A percentile compares a stretch with the other conserved stretches of the same genome.
Evolutionary conservation across 1,284 basidiomycete species (phyloP).

Genomic region (Irpex sp.): DNA sequence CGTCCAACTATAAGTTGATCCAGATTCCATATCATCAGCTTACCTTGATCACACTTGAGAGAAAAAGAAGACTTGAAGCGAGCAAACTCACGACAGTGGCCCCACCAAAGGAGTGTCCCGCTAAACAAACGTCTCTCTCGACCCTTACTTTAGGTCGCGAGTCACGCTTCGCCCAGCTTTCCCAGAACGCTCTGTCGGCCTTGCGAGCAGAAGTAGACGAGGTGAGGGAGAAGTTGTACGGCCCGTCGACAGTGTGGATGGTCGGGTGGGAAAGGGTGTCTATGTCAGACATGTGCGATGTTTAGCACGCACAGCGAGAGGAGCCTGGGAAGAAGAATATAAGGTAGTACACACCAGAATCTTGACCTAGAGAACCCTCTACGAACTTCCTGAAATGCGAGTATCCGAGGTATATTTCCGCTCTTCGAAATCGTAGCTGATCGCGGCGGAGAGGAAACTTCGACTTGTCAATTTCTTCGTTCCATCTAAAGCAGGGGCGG

Average conservation of each 20-base stretch:
- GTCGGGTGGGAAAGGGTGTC: neutral
- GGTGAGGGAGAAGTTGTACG: constrained; percentile 10
- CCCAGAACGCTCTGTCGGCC: constrained; percentile 15
- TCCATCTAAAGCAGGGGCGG: constrained; percentile 3
- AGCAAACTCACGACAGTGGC: constrained; percentile 55
- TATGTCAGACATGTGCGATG: neutral
- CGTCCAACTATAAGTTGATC: constrained; percentile 37
- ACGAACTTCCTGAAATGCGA: constrained; percentile 17
- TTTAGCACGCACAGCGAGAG: neutral
- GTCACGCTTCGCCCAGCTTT: constrained; percentile 14
- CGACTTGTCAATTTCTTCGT: constrained; percentile 3
- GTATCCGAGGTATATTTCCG: constrained; percentile 62
- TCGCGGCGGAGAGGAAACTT: constrained; percentile 37
- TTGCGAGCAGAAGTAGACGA: constrained; percentile 1
- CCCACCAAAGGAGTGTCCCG: constrained; percentile 77
- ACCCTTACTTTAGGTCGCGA: constrained; percentile 27
- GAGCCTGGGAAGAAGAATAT: neutral
- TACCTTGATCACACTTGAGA: too few species aligned
- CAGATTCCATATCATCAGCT: neutral
- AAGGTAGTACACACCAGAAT: neutral
- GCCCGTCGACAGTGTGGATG: constrained; percentile 16
- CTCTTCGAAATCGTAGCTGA: constrained; percentile 60
- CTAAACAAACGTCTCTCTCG: constrained; percentile 43
- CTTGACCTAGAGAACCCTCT: neutral
- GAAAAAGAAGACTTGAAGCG: neutral